Base-by-base conservation (phyloP, 257 asterid genomes). In the Cruciata laevipes region DNA sequence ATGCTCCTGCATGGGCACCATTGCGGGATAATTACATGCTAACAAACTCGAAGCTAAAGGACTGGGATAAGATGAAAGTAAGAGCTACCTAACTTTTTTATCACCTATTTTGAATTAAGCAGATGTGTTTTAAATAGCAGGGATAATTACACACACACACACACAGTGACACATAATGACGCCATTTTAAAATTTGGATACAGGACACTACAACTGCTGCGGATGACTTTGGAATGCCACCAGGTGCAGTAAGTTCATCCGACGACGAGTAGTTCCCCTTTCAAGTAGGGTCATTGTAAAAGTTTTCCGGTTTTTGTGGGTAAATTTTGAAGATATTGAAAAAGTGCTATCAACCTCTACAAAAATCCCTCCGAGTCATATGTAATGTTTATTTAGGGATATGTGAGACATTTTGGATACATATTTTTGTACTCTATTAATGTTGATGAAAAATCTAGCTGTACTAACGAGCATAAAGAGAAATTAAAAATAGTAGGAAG, bases 51-150 rank as follows among this genome's bases (percentile, higher is more conserved):
- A 93, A 85, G 81, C 72, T 85, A 76, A 90, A 93, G 77, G 95
- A 93, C 76, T 93, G 96, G 96, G 96, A 93, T 76, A 93, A 88
- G 89, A 84, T 80, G 86, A 75, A 74, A 83, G 98, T 87, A 80
- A 79, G 72, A 20, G 55, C 47, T 32, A 61, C 57, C 51, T 20
- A 65, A 18, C 12, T 9, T n/a, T 58, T 10, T 13, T 27, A 14
- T 14, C 37, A 1, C 30, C 30, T 27, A 1, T 6, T 40, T n/a
- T n/a, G n/a, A n/a, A n/a, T n/a, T n/a, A n/a, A n/a, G n/a, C n/a
- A n/a, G n/a, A n/a, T n/a, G n/a, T n/a, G n/a, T n/a, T n/a, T n/a
- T n/a, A n/a, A n/a, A n/a, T n/a, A n/a, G n/a, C n/a, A n/a, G n/a
- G n/a, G n/a, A n/a, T n/a, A n/a, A n/a, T n/a, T 20, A 7, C 52